These are phyloP conservation scores for Phytopythium kandeliae DNA, from an alignment of 352 stramenopile genomes.

Conservation along the genomic window DNA sequence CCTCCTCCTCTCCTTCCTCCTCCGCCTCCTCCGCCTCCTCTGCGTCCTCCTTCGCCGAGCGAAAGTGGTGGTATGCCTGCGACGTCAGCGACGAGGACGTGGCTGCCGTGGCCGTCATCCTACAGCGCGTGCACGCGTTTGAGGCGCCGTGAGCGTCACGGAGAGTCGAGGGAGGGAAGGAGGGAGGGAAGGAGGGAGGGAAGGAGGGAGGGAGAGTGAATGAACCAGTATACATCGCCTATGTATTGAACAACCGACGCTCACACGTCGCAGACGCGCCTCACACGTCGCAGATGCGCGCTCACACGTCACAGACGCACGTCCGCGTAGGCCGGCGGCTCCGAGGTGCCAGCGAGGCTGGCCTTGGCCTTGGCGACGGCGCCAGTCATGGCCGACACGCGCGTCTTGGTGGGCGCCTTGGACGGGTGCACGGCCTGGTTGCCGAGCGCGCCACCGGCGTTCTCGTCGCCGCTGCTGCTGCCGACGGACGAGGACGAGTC, in stretches of 20 bases:
- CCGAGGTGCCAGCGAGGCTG: constrained; percentile 11
- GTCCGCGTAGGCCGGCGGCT: constrained; percentile 41
- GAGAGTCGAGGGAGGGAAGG: too few relatives aligned
- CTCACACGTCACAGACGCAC: constrained; percentile 27
- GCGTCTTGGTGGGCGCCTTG: constrained; percentile 11
- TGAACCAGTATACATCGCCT: not conserved
- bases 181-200: too few relatives aligned
- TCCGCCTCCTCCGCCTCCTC: too few relatives aligned
- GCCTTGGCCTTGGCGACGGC: constrained; percentile 13
- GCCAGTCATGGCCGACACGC: not conserved
- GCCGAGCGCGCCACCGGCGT: constrained; percentile 7
- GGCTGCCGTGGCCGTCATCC: not conserved
- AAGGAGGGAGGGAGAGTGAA: too few relatives aligned
- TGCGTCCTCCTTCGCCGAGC: not conserved
- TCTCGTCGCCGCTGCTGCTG: constrained; percentile 36
- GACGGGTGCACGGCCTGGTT: constrained; percentile 10
- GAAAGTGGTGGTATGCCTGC: constrained; percentile 49
- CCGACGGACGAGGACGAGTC: constrained; percentile 34
- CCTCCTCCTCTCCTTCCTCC: too few relatives aligned
- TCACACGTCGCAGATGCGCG: too few relatives aligned
- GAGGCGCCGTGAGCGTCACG: too few relatives aligned
- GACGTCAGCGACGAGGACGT: constrained; percentile 49
- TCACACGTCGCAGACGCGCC: not conserved
- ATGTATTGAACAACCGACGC: constrained; percentile 4
- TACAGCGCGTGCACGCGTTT: not conserved